Base-by-base conservation (phyloP, 179 eudicot species). In the Dionaea muscipula region DNA sequence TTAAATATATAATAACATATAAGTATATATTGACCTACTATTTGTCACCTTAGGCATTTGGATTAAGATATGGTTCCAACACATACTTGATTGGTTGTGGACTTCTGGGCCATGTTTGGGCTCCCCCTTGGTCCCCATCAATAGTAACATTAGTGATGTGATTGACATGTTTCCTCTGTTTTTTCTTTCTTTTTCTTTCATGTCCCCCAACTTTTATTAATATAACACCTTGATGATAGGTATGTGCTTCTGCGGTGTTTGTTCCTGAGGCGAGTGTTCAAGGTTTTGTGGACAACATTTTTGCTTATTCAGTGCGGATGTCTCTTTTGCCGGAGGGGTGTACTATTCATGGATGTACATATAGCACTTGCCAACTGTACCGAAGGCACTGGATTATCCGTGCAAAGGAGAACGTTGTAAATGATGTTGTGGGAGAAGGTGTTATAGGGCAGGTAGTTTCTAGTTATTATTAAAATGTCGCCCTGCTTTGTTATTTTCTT, bases 191-290 rank as follows among this genome's bases (percentile, higher is more conserved):
- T 53, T 53, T 27, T 28, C 13, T 4, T 19, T 31, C 10, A 22
- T 28, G 11, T 24, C 3, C n/a, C 27, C 14, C 20, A 14, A n/a
- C 8, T 9, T 6, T 23, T 5, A 23, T n/a, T 23, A 49, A 49
- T 49, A 25, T 5, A 49, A 3, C 12, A 12, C 7, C 21, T 22
- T 7, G 25, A 37, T 55, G 35, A 41, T 70, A 87, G 99, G 91
- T 88, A 56, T 94, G 99, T 62, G 89, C 96, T 47, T 93, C 99
- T 56, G 81, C 94, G 57, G 77, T 81, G 62, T 60, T 93, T 45
- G 73, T 82, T 39, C 99, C 96, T 6, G 99, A 93, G 74, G 63
- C 24, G 60, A 70, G 85, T 66, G 60, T 70, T 43, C 57, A 54
- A 48, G 39, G 15, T 43, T 57, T 61, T 4, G 47, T 44, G 13